Evolutionary conservation across 1,139 yeast genomes (phyloP), one percentile per base, ranked within the genome.

Genomic region (Groenewaldozyma auringiensis): DNA sequence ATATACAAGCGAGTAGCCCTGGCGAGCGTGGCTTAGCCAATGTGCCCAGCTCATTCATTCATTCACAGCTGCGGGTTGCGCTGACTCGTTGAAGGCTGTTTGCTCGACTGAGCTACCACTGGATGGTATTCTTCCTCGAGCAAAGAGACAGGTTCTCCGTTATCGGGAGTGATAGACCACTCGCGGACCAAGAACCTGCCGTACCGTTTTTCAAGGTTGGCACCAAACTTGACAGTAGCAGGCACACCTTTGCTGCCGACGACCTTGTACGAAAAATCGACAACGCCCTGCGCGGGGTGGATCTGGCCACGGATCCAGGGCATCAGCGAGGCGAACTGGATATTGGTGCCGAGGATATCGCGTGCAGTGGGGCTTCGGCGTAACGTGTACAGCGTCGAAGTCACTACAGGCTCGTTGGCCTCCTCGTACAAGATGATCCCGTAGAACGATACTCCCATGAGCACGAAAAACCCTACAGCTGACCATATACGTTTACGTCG

Each of bases 301-400:
- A 92, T 70, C 41, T 79, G 76, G 4, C 98, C 98, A 47, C 75
- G 69, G 48, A 92, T 81, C 96, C 96, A 92, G 2, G 98, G 97
- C 70, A 83, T 77, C 40, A 83, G 64, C 33, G 74, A 72, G 27
- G 74, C 72, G 61, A 83, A 87, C 37, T 79, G 79, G 53, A 92
- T 84, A 54, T 83, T 81, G 42, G 75, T 76, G 14, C 98, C 98
- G 41, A 92, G 68, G 2, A 69, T 62, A 17, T 74, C 76, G 40
- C 76, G 70, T n/a, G 88, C 92, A 41, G 68, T 56, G n/a, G 74
- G 71, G 2, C 94, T 82, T 60, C 96, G 74, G 60, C 97, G 77
- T 55, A 92, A 69, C 50, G 86, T 83, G 64, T 87, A 88, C 62
- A 92, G 69, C 2, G 95, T 83, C n/a, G 95, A 88, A 38, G 83